A percentile compares a stretch with the other conserved stretches of the same genome.
Evolutionary conservation across 2,329 filamentous ascomycete species (phyloP).

Genomic region (Colletotrichum lentis): DNA sequence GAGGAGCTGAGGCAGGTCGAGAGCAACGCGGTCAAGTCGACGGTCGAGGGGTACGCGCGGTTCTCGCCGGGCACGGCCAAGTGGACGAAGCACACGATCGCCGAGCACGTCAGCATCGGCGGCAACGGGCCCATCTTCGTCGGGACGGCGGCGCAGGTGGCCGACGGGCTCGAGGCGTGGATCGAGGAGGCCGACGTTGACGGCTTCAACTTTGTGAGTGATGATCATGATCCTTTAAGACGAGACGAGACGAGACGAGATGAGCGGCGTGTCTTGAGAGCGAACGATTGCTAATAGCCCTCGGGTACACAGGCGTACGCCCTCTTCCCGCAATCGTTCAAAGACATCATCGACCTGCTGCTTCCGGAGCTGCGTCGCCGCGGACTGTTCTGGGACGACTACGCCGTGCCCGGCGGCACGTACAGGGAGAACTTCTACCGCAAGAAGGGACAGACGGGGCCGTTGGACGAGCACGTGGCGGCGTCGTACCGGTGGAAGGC

Average conservation of each 20-base stretch:
- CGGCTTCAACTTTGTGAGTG: constrained; percentile 73
- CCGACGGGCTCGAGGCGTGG: constrained; percentile 74
- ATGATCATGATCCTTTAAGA: too few relatives aligned
- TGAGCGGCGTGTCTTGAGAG: not conserved
- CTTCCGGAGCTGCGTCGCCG: constrained; percentile 69
- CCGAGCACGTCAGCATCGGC: constrained; percentile 72
- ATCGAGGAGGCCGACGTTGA: constrained; percentile 74
- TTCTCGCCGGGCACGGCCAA: constrained; percentile 67
- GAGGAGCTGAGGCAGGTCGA: constrained; percentile 70
- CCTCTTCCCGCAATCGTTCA: constrained; percentile 72
- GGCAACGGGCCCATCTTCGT: constrained; percentile 72
- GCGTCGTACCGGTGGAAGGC: constrained; percentile 56
- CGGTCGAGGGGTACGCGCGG: constrained; percentile 63
- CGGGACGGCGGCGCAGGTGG: constrained; percentile 70
- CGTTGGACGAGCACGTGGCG: constrained; percentile 61
- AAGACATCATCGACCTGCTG: constrained; percentile 71
- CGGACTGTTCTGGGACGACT: constrained; percentile 65
- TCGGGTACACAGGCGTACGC: constrained; percentile 61
- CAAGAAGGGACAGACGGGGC: constrained; percentile 58
- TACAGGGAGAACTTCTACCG: constrained; percentile 69
- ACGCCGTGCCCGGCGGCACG: constrained; percentile 64
- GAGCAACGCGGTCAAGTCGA: constrained; percentile 68
- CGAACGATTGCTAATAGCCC: not conserved
- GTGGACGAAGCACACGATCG: constrained; percentile 77
- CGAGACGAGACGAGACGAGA: not conserved